Base-by-base conservation (phyloP, 1,139 yeast genomes). In the Diutina pseudorugosa region DNA sequence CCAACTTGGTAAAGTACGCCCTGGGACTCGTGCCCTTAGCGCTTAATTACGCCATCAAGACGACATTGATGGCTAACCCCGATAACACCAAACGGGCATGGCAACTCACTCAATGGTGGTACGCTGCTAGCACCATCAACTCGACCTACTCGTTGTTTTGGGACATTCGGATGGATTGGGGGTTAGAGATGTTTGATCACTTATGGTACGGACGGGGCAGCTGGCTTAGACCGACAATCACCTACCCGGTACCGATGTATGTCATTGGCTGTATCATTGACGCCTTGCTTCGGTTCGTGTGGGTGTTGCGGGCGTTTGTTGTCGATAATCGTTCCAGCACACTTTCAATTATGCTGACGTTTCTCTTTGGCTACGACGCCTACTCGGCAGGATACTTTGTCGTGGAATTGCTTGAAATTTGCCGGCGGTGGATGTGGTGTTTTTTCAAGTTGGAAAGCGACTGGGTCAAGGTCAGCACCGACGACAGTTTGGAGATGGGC, bases 121-220 rank as follows among this genome's bases (percentile, higher is more conserved):
- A 77, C 51, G 51, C 77, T 0, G 63, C 75, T 1, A 73, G 80
- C 16, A 65, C 83, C 4, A 59, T 87, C 49, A 89, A 86, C 63
- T 85, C 97, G 0, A 61, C 80, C 0, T 93, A 86, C 64, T 79
- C 95, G 19, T 86, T 87, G 57, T 69, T 81, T 53, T 93, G 98
- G 98, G 98, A 93, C 65, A 68, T 91, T 21, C 76, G 77, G 52
- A 80, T 82, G 76, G 98, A 93, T 69, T 93, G 98, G 98, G 82
- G 83, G 51, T 74, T 89, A 50, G 76, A 77, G n/a, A 57, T 85
- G 4, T 74, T 45, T 27, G 49, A 45, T 18, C 27, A 27, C n/a
- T n/a, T 72, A 27, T 62, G 64, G 53, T 44, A 33, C 33, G 51
- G 23, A 27, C 47, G 3, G 48, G 25, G 33, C 55, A 56, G 4